Conservation (phyloP, 306 rosid species). For the Canavalia gladiata region DNA sequence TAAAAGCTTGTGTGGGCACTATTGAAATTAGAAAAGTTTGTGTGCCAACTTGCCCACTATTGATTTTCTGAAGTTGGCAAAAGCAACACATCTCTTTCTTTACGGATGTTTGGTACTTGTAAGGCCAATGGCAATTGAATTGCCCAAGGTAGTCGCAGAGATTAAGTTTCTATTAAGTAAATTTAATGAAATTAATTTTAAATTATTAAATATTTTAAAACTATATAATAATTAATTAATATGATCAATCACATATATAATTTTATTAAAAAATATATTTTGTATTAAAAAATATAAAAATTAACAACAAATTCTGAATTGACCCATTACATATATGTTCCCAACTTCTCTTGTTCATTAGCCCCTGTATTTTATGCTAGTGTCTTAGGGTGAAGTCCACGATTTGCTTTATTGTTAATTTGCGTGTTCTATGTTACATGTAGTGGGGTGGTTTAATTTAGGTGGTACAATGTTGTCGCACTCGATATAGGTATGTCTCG, state of each 20-base stretch:
- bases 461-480: not conserved
- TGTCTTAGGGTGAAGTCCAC: not conserved
- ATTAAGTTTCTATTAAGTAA: not conserved
- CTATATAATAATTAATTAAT: no score
- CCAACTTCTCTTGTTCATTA: not conserved
- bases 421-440: not conserved
- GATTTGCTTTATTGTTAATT: not conserved
- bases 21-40: no score
- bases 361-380: not conserved
- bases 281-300: no score
- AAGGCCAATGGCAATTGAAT: not conserved
- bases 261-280: no score
- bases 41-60: no score
- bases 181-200: no score
- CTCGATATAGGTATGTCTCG: not conserved
- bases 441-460: not conserved
- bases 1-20: no score
- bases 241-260: no score
- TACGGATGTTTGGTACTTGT: constrained; percentile 18
- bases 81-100: not conserved
- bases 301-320: no score
- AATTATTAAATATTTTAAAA: no score
- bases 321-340: not conserved
- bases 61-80: not conserved
- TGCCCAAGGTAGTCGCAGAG: not conserved